Percentiles rank a stretch among this genome's conserved stretches.
Evolutionary conservation across 106 monocot genomes (phyloP).

Genomic region (Apostasia shenzhenica): DNA sequence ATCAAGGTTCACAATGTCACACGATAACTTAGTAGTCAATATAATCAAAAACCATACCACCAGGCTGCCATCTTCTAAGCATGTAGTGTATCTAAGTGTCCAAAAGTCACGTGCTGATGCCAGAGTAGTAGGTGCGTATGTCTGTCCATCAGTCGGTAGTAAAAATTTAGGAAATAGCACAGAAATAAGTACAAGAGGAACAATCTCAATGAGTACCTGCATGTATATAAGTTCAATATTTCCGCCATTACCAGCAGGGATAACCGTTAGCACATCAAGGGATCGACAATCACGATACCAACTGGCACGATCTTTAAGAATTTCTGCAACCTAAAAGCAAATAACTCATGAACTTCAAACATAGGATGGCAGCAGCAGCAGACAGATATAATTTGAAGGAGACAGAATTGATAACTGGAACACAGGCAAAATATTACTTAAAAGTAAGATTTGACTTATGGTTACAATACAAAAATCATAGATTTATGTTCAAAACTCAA

Average conservation of each 20-base stretch:
- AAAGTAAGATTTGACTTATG: no score
- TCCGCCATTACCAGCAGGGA: slow-evolving; percentile 88
- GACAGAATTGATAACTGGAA: neutral
- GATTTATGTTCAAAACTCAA: no score
- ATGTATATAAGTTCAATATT: slow-evolving; percentile 87
- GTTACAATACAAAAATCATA: no score
- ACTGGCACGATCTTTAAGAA: slow-evolving; percentile 81
- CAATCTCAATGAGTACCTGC: slow-evolving; percentile 44
- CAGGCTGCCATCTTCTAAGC: slow-evolving; percentile 74
- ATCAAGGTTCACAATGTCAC: no score
- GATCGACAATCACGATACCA: slow-evolving; percentile 89
- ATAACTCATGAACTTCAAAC: neutral
- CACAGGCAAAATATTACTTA: slow-evolving; percentile 4
- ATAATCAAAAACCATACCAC: slow-evolving; percentile 32
- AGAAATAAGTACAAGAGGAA: neutral
- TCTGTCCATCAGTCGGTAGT: slow-evolving; percentile 23
- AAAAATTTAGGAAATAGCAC: neutral
- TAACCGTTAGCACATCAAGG: slow-evolving; percentile 61
- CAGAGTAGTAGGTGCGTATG: slow-evolving; percentile 87
- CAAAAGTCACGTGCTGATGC: slow-evolving; percentile 89
- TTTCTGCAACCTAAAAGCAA: slow-evolving; percentile 64
- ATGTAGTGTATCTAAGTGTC: slow-evolving; percentile 80
- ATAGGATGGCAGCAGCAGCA: neutral
- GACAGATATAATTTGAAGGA: neutral
- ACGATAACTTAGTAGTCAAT: no score